A percentile compares a stretch with the other conserved stretches of the same genome.
phyloP scores from a whole-genome alignment of 129 eudicot genomes.

The Flaveria linearis region DNA sequence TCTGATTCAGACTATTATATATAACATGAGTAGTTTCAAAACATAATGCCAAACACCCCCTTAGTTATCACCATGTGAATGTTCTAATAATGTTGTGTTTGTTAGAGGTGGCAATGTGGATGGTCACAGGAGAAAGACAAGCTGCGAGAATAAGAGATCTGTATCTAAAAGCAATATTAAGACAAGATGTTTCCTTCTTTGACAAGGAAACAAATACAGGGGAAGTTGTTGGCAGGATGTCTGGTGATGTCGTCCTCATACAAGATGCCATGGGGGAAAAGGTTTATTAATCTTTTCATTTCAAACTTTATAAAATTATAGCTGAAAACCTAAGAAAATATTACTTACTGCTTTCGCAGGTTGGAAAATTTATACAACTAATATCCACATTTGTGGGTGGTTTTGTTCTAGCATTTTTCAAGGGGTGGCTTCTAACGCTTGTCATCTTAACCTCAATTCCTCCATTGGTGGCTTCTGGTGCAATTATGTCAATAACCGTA shows the following conservation, averaged over 20 bases:
- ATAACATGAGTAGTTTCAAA: no score
- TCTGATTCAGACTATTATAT: no score
- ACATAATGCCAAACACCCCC: no score
- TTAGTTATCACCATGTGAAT: neutral
- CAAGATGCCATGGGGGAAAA: constrained; percentile 96
- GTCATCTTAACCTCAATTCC: constrained; percentile 67
- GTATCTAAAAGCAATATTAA: constrained; percentile 59
- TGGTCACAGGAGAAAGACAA: constrained; percentile 89
- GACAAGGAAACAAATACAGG: constrained; percentile 35
- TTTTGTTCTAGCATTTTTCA: constrained; percentile 55
- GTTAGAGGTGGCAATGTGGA: constrained; percentile 78
- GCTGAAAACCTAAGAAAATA: no score
- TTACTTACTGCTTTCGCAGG: constrained; percentile 39
- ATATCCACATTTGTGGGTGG: constrained; percentile 68
- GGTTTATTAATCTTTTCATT: constrained; percentile 29
- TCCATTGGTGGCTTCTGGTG: constrained; percentile 57
- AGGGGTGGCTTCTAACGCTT: constrained; percentile 87
- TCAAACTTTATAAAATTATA: no score
- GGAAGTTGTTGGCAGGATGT: constrained; percentile 45
- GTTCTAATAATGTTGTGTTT: neutral
- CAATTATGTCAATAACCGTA: constrained; percentile 41
- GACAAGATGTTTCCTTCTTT: constrained; percentile 27
- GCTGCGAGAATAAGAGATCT: constrained; percentile 68
- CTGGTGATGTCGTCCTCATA: constrained; percentile 79
- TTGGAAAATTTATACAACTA: constrained; percentile 72